Percentiles rank a stretch among this genome's conserved stretches.
Conservation (phyloP, 106 monocot species). For the Vanilla planifolia region DNA sequence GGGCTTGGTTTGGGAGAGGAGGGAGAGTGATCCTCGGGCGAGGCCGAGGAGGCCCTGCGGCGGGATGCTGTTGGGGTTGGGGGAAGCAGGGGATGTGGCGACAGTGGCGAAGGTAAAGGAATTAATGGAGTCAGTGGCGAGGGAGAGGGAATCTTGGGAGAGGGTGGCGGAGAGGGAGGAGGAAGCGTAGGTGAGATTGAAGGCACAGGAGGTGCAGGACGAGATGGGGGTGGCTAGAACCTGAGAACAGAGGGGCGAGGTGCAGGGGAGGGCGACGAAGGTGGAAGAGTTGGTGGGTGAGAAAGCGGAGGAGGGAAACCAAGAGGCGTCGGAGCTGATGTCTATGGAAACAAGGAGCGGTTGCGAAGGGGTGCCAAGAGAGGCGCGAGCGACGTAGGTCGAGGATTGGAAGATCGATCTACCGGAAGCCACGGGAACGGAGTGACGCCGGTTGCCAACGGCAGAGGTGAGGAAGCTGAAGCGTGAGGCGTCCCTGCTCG, state of each 20-base stretch:
- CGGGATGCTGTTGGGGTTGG: conserved; percentile 39
- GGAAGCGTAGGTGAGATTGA: conserved; percentile 63
- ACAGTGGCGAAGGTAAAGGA: conserved; percentile 62
- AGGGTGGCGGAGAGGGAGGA: conserved; percentile 47
- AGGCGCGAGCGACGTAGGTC: conserved; percentile 24
- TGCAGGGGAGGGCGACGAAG: conserved; percentile 40
- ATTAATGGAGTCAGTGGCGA: conserved; percentile 37
- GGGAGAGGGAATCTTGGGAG: conserved; percentile 46
- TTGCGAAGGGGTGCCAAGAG: conserved; percentile 15
- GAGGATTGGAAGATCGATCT: conserved; percentile 16
- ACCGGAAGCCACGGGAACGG: conserved; percentile 19
- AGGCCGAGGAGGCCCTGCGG: conserved; percentile 93
- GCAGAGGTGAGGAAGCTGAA: conserved; percentile 16
- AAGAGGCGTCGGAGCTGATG: conserved; percentile 22
- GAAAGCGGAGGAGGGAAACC: conserved; percentile 14
- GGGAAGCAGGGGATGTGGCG: too few relatives aligned
- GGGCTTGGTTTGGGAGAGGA: conserved; percentile 52
- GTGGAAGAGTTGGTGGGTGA: conserved; percentile 5
- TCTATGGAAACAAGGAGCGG: conserved; percentile 19
- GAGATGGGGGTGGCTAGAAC: conserved; percentile 33
- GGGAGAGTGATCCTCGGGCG: conserved; percentile 62
- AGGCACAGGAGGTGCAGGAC: conserved; percentile 38
- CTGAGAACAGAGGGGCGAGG: conserved; percentile 31
- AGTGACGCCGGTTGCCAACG: not conserved
- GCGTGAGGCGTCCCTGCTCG: conserved; percentile 12